Base-by-base conservation (phyloP, 768 basidiomycete species). In the Panellus pusillus region DNA sequence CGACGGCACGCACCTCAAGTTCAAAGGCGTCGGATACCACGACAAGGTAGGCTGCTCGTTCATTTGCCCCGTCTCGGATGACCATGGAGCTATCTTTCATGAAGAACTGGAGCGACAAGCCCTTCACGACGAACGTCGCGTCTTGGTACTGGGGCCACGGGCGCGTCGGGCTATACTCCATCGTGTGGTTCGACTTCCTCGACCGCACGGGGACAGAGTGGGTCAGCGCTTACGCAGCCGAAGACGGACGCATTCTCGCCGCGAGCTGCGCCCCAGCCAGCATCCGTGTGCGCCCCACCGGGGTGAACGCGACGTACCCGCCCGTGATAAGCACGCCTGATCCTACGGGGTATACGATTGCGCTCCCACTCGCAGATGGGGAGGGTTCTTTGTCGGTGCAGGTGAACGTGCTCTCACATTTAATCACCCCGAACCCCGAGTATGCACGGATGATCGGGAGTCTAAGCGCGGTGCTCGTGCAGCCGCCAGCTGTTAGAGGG, bases 71-170 rank as follows among this genome's bases (percentile, higher is more conserved):
- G 7, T 3, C 18, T 11, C 28, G 19, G 12, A 19, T 5, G 24
- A 44, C 41, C 28, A 20, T 35, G 32, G 32, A 35, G 32, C 32
- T 35, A 35, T 4, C 7, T 11, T 9, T 18, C 15, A n/a, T 17
- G 29, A 41, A 61, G 62, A 63, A 63, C 41, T 63, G 62, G 60
- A 55, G 62, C 47, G 39, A 57, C 41, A 39, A 53, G 39, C 44
- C 43, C 4, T 56, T 63, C 41, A 39, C 44, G 0, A n/a, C 31
- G n/a, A 44, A 47, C 46, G 47, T 60, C 4, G 46, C 38, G 9
- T 52, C 47, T 5, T 63, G 59, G 59, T 52, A 57, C 44, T 63
- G 62, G 59, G 62, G 59, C 37, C 61, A 63, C 52, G 62, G 57
- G 11, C 47, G 62, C 7, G 17, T 61, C 15, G 62, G 60, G 6